Conservation (phyloP, 1,284 basidiomycete genomes). For the Sporisorium exsertum region DNA sequence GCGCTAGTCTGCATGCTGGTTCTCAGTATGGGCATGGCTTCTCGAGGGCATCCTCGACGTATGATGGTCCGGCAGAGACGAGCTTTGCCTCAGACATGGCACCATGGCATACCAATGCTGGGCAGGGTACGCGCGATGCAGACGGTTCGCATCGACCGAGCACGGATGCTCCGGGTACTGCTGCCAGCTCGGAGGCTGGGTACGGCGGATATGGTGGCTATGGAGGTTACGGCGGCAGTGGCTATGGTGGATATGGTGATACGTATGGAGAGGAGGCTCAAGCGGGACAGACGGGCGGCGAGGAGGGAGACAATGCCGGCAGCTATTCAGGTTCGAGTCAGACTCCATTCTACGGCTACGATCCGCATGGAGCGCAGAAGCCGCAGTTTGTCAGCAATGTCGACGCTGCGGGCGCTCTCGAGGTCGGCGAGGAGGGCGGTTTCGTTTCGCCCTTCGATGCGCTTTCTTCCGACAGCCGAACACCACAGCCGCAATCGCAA, state of each 20-base stretch:
- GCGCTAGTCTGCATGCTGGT: constrained; percentile 15
- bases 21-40: constrained; percentile 11
- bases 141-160: constrained; percentile 33
- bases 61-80: constrained; percentile 35
- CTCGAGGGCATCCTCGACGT: constrained; percentile 32
- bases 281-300: constrained; percentile 15
- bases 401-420: constrained; percentile 38
- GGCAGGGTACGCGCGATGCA: constrained; percentile 11
- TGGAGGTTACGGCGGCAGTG: constrained; percentile 32
- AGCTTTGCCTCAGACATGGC: constrained; percentile 40
- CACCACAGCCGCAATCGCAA: constrained; percentile 40
- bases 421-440: constrained; percentile 64
- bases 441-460: constrained; percentile 89
- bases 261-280: constrained; percentile 25
- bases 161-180: constrained; percentile 14
- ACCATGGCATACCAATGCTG: constrained; percentile 30
- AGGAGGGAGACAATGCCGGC: constrained; percentile 23
- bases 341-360: constrained; percentile 59
- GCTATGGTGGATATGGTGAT: constrained; percentile 30
- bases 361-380: constrained; percentile 56
- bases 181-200: constrained; percentile 22
- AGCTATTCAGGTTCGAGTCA: constrained; percentile 23
- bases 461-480: constrained; percentile 66
- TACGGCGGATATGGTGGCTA: constrained; percentile 33
- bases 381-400: constrained; percentile 67